Evolutionary conservation across 2,329 filamentous ascomycete genomes (phyloP).

Genomic region (Aspergillus sojae): DNA sequence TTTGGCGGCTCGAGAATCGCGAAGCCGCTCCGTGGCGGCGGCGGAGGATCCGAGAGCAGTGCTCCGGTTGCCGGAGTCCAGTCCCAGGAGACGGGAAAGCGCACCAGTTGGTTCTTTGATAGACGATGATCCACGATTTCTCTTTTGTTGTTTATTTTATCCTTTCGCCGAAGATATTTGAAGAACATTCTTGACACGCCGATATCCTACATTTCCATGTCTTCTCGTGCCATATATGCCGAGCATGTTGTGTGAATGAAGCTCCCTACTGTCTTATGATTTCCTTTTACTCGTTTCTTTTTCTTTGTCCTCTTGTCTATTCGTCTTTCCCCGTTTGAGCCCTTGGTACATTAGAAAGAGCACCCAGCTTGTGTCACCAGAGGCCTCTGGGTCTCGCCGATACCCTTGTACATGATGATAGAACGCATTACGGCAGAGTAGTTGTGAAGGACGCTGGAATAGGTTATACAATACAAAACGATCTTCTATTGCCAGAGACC

Average conservation of each 20-base stretch:
- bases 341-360: conserved; percentile 13
- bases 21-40: conserved; percentile 62
- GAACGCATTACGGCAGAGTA: conserved; percentile 10
- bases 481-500: neutral
- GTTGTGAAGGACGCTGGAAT: conserved; percentile 3
- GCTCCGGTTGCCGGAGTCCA: conserved; percentile 54
- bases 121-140: conserved; percentile 41
- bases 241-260: conserved; percentile 12
- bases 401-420: conserved; percentile 23
- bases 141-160: conserved; percentile 31
- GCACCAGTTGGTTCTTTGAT: conserved; percentile 59
- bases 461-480: conserved; percentile 3
- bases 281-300: conserved; percentile 5
- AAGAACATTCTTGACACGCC: conserved; percentile 11
- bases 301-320: conserved; percentile 4
- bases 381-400: conserved; percentile 17
- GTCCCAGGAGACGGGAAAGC: conserved; percentile 71
- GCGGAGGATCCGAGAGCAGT: conserved; percentile 38
- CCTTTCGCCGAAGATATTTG: conserved; percentile 27
- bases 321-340: conserved; percentile 1
- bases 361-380: conserved; percentile 8
- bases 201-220: conserved; percentile 12
- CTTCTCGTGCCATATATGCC: conserved; percentile 5
- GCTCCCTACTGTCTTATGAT: conserved; percentile 7
- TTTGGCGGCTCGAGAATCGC: conserved; percentile 66